Conservation (phyloP, 257 asterid species). For the Forsythia viridissima region DNA sequence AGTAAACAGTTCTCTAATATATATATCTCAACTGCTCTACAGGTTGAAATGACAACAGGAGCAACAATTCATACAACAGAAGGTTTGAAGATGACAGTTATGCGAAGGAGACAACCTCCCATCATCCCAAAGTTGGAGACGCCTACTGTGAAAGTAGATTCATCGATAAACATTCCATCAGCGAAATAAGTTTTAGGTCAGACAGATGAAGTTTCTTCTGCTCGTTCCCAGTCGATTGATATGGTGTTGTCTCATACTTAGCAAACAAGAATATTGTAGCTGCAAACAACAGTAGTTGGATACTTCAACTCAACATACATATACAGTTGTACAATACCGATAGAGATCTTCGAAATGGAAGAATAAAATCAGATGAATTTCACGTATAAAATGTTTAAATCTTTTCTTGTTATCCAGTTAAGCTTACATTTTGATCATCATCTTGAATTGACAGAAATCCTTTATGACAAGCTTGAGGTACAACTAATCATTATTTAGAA, state of each 20-base stretch:
- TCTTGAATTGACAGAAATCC: background rate
- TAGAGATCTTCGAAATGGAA: background rate
- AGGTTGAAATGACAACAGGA: conserved; percentile 97
- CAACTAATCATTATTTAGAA: no score
- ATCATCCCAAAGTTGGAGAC: conserved; percentile 59
- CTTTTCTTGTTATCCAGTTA: background rate
- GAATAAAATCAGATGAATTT: background rate
- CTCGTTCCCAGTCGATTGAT: conserved; percentile 28
- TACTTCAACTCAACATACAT: background rate
- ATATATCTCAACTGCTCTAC: conserved; percentile 19
- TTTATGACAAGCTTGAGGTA: background rate
- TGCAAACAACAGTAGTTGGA: background rate
- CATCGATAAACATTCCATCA: conserved; percentile 33
- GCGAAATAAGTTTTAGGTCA: conserved; percentile 33
- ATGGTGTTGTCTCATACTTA: background rate
- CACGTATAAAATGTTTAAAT: background rate
- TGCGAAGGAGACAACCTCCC: conserved; percentile 62
- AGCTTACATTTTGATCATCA: background rate
- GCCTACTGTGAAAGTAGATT: conserved; percentile 44
- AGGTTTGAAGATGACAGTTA: conserved; percentile 86
- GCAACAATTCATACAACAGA: conserved; percentile 96
- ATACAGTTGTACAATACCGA: background rate
- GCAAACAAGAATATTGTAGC: background rate
- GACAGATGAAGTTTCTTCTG: conserved; percentile 53
- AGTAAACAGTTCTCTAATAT: background rate